Base-by-base conservation (phyloP, 2,329 filamentous ascomycete species). In the Penicillium griseofulvum region DNA sequence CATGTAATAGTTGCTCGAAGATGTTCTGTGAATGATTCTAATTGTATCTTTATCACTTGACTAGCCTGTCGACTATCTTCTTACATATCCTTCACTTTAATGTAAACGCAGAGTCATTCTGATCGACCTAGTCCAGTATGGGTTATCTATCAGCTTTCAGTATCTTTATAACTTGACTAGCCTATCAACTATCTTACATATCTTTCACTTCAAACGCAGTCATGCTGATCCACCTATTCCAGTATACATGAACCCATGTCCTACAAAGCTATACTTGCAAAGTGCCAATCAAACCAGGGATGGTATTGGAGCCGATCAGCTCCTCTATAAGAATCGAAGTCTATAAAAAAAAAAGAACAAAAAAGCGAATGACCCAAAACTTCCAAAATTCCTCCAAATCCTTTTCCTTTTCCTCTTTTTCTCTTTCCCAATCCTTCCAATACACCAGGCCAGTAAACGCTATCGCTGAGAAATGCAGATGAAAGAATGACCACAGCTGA, bases 381-480 rank as follows among this genome's bases (percentile, higher is more conserved):
- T 28, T 51, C 24, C 53, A 62, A 54, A 58, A 44, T 62, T 57
- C 59, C 55, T 50, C 58, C 60, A 38, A 57, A 26, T 55, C 47
- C 54, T 53, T 50, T 55, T 55, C 33, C 55, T 38, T 51, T 49
- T 48, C 54, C 52, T 47, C 47, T 55, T 60, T 63, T 59, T 55
- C 54, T 53, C 46, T 43, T 59, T 62, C 58, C 55, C 56, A 47
- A 51, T 47, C 53, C 57, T 45, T 56, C 62, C 59, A 63, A 50
- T 57, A 65, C 60, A 64, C 64, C 64, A 62, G 48, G 48, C 48
- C 37, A 31, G 37, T 33, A 61, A 61, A 55, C 52, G 52, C 47
- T 52, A 64, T 64, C 64, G 64, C 62, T 62, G 62, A 65, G 58
- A 66, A 66, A 66, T 66, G 64, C 64, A 43, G 51, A 51, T 38